These are phyloP conservation scores for Calcarisporium arbuscula DNA, from an alignment of 2,329 filamentous ascomycete species.

Conservation along the genomic window DNA sequence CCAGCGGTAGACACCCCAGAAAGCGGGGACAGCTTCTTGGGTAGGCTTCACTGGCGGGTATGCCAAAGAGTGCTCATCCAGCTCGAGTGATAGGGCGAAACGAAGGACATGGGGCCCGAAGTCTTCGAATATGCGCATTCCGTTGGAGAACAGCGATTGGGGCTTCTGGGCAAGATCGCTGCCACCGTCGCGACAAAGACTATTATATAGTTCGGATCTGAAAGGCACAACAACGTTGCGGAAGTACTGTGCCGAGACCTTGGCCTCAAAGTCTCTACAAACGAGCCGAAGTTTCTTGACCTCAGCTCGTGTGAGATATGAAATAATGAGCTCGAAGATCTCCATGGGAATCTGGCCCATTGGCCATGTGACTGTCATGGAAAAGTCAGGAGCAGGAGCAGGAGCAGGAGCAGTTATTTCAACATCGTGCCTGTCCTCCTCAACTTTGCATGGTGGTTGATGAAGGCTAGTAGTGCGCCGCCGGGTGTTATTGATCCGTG, in stretches of 20 bases:
- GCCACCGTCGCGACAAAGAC: slow-evolving; percentile 15
- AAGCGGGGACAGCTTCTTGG: slow-evolving; percentile 47
- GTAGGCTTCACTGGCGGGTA: slow-evolving; percentile 50
- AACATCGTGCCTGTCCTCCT: no score
- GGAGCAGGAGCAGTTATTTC: not conserved
- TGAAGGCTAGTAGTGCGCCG: no score
- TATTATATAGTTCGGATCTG: slow-evolving; percentile 54
- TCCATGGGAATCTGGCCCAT: slow-evolving; percentile 47
- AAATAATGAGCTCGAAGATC: slow-evolving; percentile 52
- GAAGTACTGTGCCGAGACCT: slow-evolving; percentile 53
- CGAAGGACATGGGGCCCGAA: slow-evolving; percentile 55
- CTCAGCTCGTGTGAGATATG: slow-evolving; percentile 49
- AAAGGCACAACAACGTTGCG: slow-evolving; percentile 60
- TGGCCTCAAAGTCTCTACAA: slow-evolving; percentile 48
- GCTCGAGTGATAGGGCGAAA: slow-evolving; percentile 63
- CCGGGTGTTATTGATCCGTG: no score
- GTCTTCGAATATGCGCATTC: slow-evolving; percentile 54
- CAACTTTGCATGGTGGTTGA: no score
- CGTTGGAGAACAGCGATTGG: slow-evolving; percentile 33
- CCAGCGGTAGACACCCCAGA: slow-evolving; percentile 63
- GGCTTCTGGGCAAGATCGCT: slow-evolving; percentile 15
- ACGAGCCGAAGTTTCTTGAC: slow-evolving; percentile 57
- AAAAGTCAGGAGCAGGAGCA: not conserved
- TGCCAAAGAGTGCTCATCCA: slow-evolving; percentile 46
- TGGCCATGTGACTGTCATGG: no score